Base-by-base conservation (phyloP, 768 basidiomycete species). In the Leccinum subgranulosum region DNA sequence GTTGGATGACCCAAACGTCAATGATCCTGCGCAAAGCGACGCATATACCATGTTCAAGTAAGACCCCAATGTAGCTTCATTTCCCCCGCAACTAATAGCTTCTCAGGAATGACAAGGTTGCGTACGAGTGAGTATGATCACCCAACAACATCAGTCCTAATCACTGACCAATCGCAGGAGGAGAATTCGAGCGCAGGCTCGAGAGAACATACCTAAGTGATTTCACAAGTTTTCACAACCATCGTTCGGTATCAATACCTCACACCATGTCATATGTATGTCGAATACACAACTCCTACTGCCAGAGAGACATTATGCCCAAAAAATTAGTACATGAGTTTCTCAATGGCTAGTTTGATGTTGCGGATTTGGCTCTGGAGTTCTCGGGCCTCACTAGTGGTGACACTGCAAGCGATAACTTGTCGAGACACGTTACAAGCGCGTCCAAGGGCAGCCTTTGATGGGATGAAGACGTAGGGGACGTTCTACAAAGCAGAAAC, bases 31-130 rank as follows among this genome's bases (percentile, higher is more conserved):
- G 1, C 97, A 99, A 71, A 94, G 94, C 55, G 96, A 98, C 65
- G 97, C 97, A 11, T 98, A 98, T 74, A 95, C 93, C 31, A 91
- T 97, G 87, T 98, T 94, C 82, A 97, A 96, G 95, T 96, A 65
- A 66, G 93, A 77, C 17, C 47, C 41, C 45, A 23, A n/a, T 29
- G 28, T 46, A 12, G 27, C 33, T 14, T 14, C 34, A 55, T 6
- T 47, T 43, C 54, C 29, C 36, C 34, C 21, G 50, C 33, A 36
- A 46, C 54, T 69, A 31, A 68, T 58, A 9, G 21, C 15, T 41
- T 12, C 29, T 6, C 50, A 97, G 95, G 79, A 98, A 95, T 69
- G 96, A 98, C 76, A 92, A 91, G 66, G 76, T 79, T 19, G 94
- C 93, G 28, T 98, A 98, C 67, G 93, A 97, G 92, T 92, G 69